Evolutionary conservation across 2,329 filamentous ascomycete species (phyloP).

Genomic region (Aspergillus sp.): DNA sequence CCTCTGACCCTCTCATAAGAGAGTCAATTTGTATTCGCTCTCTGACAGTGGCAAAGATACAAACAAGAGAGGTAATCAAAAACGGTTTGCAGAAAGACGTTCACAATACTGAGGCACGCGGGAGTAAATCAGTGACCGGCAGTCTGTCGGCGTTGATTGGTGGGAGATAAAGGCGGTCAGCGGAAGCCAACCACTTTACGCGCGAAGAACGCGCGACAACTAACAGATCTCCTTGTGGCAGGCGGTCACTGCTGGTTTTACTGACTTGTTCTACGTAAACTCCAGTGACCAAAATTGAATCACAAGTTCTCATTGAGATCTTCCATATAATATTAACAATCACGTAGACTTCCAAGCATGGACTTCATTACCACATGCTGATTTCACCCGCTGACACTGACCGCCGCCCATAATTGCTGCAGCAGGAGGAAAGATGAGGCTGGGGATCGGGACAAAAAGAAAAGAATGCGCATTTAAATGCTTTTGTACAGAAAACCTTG

Average conservation of each 20-base stretch:
- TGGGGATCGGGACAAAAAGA: slow-evolving; percentile 8
- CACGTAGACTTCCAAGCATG: slow-evolving; percentile 14
- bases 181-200: slow-evolving; percentile 20
- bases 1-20: neutral
- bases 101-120: slow-evolving; percentile 1
- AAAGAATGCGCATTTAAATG: slow-evolving; percentile 18
- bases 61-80: neutral
- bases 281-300: neutral
- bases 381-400: slow-evolving; percentile 7
- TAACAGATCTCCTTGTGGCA: neutral
- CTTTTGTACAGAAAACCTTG: slow-evolving; percentile 35
- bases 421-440: slow-evolving; percentile 9
- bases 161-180: slow-evolving; percentile 23
- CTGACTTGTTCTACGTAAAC: neutral
- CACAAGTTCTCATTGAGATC: slow-evolving; percentile 18
- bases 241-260: neutral
- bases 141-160: slow-evolving; percentile 9
- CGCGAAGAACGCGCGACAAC: slow-evolving; percentile 19
- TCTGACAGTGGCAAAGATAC: neutral
- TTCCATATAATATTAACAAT: slow-evolving; percentile 26
- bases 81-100: neutral
- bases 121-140: slow-evolving; percentile 12
- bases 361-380: slow-evolving; percentile 14
- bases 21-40: neutral
- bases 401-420: slow-evolving; percentile 9